These are phyloP conservation scores for Firmiana major DNA, from an alignment of 345 rosid genomes.

Conservation along the genomic window DNA sequence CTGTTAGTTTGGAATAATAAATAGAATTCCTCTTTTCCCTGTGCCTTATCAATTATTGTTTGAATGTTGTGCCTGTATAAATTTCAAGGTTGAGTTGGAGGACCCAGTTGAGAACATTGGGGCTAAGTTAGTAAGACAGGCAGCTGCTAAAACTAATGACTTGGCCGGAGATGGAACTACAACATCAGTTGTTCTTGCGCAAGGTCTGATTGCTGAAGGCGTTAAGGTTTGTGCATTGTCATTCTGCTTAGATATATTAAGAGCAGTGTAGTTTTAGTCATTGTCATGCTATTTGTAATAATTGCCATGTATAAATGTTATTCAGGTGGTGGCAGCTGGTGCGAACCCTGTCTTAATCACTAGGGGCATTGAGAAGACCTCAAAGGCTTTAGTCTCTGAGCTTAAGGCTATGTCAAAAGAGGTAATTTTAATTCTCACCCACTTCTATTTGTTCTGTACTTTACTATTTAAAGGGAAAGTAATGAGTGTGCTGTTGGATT, in stretches of 20 bases:
- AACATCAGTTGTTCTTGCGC: slow-evolving; percentile 98
- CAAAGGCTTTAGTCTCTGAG: slow-evolving; percentile 28
- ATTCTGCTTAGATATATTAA: neutral
- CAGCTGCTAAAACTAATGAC: slow-evolving; percentile 97
- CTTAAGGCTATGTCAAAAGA: slow-evolving; percentile 83
- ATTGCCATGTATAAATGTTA: neutral
- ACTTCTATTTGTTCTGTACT: neutral
- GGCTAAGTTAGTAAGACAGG: slow-evolving; percentile 94
- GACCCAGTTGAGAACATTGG: slow-evolving; percentile 99
- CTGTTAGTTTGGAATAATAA: neutral
- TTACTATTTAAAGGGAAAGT: neutral
- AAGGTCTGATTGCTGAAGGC: slow-evolving; percentile 94
- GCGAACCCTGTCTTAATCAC: slow-evolving; percentile 95
- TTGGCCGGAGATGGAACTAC: slow-evolving; percentile 99
- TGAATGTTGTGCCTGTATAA: neutral
- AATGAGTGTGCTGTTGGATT: neutral
- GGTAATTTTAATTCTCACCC: slow-evolving; percentile 29
- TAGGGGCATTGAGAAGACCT: slow-evolving; percentile 85
- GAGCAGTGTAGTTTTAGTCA: neutral
- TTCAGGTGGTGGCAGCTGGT: slow-evolving; percentile 97
- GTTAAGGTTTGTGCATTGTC: slow-evolving; percentile 60
- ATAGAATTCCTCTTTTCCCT: neutral
- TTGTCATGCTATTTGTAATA: neutral
- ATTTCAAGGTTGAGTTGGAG: slow-evolving; percentile 81
- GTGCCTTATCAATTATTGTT: neutral